These are phyloP conservation scores for Cadophora sp. DNA, from an alignment of 2,329 filamentous ascomycete species.

Conservation along the genomic window DNA sequence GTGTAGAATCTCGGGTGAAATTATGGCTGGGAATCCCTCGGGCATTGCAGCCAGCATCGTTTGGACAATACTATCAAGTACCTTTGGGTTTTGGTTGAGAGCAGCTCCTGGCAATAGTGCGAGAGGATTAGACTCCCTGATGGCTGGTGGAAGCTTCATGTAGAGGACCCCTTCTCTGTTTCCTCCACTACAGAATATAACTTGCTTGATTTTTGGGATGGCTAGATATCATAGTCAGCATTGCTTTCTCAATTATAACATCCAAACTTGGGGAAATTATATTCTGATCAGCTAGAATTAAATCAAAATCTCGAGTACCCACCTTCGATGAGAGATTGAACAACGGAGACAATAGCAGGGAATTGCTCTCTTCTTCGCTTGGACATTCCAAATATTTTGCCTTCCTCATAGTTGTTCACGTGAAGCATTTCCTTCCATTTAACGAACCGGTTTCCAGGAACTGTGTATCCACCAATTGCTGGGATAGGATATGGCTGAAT, in stretches of 20 bases:
- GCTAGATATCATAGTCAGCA: conserved; percentile 45
- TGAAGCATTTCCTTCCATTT: conserved; percentile 58
- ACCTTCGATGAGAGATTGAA: conserved; percentile 71
- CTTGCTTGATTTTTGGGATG: conserved; percentile 73
- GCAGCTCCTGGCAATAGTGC: conserved; percentile 45
- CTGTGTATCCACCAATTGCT: conserved; percentile 80
- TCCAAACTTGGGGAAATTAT: no score
- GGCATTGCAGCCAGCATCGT: conserved; percentile 33
- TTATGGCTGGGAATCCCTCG: conserved; percentile 47
- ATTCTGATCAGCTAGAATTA: background rate
- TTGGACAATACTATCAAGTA: conserved; percentile 46
- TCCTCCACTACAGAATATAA: conserved; percentile 86
- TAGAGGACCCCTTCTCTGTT: conserved; percentile 86
- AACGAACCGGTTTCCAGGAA: conserved; percentile 65
- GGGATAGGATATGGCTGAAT: conserved; percentile 83
- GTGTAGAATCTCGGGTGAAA: conserved; percentile 49
- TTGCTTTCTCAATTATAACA: background rate
- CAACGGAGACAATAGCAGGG: conserved; percentile 80
- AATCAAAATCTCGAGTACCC: background rate
- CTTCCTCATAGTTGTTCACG: conserved; percentile 56
- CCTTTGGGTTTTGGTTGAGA: conserved; percentile 41
- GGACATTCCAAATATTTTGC: conserved; percentile 78
- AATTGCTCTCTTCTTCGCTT: conserved; percentile 81
- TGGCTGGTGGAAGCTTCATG: conserved; percentile 65
- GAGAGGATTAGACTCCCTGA: conserved; percentile 72